phyloP scores from a whole-genome alignment of 257 asterid genomes.

The Henckelia pumila region DNA sequence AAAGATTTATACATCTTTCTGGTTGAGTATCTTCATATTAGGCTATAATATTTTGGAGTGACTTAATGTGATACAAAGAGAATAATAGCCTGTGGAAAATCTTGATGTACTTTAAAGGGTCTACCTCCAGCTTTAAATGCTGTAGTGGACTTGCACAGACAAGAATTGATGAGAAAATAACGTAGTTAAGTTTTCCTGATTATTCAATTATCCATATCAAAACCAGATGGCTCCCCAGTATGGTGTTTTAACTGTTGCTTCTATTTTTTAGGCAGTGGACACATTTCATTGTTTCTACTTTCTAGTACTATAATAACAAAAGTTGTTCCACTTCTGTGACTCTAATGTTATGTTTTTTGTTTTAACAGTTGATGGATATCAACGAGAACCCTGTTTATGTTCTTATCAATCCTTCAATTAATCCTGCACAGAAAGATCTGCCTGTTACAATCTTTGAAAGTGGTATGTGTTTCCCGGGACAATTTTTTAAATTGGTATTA shows the following conservation, averaged over 20 bases:
- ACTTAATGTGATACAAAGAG: slow-evolving; percentile 15
- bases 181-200: slow-evolving; percentile 4
- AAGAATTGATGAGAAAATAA: slow-evolving; percentile 6
- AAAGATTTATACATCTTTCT: neutral
- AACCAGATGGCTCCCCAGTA: neutral
- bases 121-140: slow-evolving; percentile 3
- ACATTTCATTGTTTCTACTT: slow-evolving; percentile 7
- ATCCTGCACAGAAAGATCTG: slow-evolving; percentile 90
- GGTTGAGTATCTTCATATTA: slow-evolving; percentile 6
- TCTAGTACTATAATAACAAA: slow-evolving; percentile 6
- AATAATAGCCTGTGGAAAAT: slow-evolving; percentile 1
- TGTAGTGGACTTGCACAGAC: neutral
- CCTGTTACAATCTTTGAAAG: slow-evolving; percentile 88
- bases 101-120: neutral
- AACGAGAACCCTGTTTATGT: slow-evolving; percentile 92
- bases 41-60: neutral
- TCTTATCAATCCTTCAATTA: slow-evolving; percentile 88
- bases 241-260: slow-evolving; percentile 8
- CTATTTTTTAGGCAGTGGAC: neutral
- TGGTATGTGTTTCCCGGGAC: slow-evolving; percentile 43
- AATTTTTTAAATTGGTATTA: slow-evolving; percentile 1
- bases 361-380: slow-evolving; percentile 82
- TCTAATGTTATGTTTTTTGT: slow-evolving; percentile 1
- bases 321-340: slow-evolving; percentile 11
- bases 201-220: slow-evolving; percentile 6